Evolutionary conservation across 768 basidiomycete species (phyloP), one percentile per base, ranked within the genome.

Genomic region (Sarcodon sp.): DNA sequence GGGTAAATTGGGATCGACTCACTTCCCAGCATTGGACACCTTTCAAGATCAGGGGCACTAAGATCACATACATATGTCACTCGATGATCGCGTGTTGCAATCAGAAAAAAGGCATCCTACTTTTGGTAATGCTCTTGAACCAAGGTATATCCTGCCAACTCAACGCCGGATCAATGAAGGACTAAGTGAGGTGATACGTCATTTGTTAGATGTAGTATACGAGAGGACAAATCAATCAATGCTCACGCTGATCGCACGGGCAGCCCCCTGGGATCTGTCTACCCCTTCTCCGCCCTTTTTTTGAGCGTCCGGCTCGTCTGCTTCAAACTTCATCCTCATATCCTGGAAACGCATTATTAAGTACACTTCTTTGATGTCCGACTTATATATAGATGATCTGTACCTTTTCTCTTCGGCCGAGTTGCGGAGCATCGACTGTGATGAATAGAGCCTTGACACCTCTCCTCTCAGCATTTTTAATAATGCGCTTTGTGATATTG

Each of bases 281-380:
- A 92, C 77, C 31, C 65, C 67, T 31, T 70, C 69, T 12, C 69
- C 62, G 10, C 64, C 64, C n/a, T 66, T 67, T 59, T 75, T 76
- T 53, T 72, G 74, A 7, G 60, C 57, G 9, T 73, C 71, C 16
- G 75, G 75, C 54, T 79, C 79, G 33, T 82, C 84, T 2, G 85
- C 90, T 35, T 86, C 88, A 51, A 97, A 97, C 60, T 91, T 94
- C 80, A 86, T 86, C 21, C 94, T 74, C 92, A 98, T 97, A 59
- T 98, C 94, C 79, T 77, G 21, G 21, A 38, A 37, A 31, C 43
- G 51, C 44, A 51, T 44, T 38, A 15, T 7, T 36, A 7, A 18
- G 34, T 27, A 13, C 8, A 8, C 21, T 16, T 7, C 21, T 16
- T 7, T 15, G 43, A 13, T 41, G 4, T 1, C 8, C n/a, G 8